Conservation (phyloP, 257 asterid genomes). For the Fraxinus excelsior region DNA sequence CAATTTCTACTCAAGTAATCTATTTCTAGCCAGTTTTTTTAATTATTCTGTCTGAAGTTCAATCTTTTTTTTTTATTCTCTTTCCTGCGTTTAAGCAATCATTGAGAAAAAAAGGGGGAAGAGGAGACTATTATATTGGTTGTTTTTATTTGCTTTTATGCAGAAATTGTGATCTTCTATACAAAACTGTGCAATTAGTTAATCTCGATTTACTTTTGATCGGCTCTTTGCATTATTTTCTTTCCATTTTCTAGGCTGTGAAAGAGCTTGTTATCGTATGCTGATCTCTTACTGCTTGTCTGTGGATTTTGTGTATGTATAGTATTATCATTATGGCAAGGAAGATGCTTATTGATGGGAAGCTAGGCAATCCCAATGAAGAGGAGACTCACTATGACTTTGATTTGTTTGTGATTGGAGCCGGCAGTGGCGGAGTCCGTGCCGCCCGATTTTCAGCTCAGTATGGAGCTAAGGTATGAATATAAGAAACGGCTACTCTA, state of each 20-base stretch:
- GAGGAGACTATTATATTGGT: neutral
- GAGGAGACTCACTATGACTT: conserved; percentile 66
- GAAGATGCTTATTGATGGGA: conserved; percentile 88
- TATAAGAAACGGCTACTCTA: neutral
- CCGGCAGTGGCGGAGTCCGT: conserved; percentile 99
- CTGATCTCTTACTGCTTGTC: conserved; percentile 20
- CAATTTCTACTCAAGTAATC: neutral
- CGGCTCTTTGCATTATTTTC: neutral
- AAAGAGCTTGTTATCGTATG: conserved; percentile 1
- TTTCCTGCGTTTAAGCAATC: neutral
- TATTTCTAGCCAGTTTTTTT: neutral
- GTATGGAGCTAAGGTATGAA: conserved; percentile 82
- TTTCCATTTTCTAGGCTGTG: neutral
- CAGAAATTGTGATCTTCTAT: neutral
- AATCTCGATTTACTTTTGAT: conserved; percentile 20
- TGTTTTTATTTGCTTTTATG: neutral
- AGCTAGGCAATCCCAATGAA: conserved; percentile 43
- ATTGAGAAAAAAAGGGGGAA: neutral
- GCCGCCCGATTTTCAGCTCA: conserved; percentile 91
- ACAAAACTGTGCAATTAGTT: neutral
- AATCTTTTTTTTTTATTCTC: neutral
- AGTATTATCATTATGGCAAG: conserved; percentile 71
- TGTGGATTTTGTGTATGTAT: conserved; percentile 29
- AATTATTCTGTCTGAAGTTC: neutral
- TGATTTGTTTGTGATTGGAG: conserved; percentile 94